Base-by-base conservation (phyloP, 306 rosid genomes). In the Prunus mume region DNA sequence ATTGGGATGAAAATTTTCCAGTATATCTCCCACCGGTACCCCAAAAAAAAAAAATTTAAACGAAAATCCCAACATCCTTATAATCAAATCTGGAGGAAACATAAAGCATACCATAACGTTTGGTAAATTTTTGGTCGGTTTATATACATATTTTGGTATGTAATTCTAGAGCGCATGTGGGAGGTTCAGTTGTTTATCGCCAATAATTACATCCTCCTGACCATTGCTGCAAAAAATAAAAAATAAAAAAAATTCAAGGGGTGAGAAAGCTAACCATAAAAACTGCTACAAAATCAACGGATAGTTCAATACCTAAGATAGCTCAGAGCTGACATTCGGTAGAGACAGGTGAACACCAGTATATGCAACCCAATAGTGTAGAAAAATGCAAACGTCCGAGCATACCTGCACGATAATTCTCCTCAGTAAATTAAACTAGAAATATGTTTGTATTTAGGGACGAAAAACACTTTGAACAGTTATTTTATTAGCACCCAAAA, bases 281-380 rank as follows among this genome's bases (percentile, higher is more conserved):
- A 25, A 51, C 24, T 47, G 32, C 61, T 25, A 14, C 32, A 63
- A 28, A 27, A 38, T 30, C 47, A 64, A 19, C 14, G 55, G 45
- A 28, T 61, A 55, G 73, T 70, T 55, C 34, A 20, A 78, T 88
- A 92, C 98, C 98, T 81, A 6, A 92, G 93, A 83, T 95, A 77
- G 83, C 97, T 95, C 85, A 95, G 81, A 71, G 98, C 93, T 14
- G 98, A 95, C 97, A 92, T 95, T 79, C 97, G 88, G 61, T 95
- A 95, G 80, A 95, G 98, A 79, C 97, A 95, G 56, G 96, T 92
- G 83, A 95, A 95, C 70, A 92, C 96, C 84, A 95, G 84, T 61
- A 92, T 57, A 76, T 95, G 98, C 90, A 92, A 82, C 58, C 97
- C 98, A 27, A 94, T 95, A 45, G 97, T 92, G 83, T 95, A 95